Percentiles rank a stretch among this genome's conserved stretches.
These are phyloP conservation scores for Pachysolen tannophilus DNA, from an alignment of 805 yeast species.

Conservation along the genomic window DNA sequence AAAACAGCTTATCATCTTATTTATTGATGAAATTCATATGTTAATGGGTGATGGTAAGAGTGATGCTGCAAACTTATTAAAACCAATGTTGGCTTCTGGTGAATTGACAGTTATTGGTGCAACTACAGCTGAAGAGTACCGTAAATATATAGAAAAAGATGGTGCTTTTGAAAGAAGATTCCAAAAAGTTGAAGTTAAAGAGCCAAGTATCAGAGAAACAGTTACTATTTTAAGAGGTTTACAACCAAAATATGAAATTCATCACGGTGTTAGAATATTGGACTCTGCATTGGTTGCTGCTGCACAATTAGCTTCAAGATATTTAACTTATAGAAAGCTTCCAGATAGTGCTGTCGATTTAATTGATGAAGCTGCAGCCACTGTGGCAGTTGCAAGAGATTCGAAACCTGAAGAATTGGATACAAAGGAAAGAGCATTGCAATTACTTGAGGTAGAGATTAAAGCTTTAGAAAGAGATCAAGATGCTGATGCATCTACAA, in stretches of 20 bases:
- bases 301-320: slow-evolving; percentile 89
- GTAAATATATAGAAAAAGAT: slow-evolving; percentile 88
- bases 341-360: slow-evolving; percentile 97
- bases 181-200: slow-evolving; percentile 94
- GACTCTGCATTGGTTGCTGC: slow-evolving; percentile 93
- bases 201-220: slow-evolving; percentile 87
- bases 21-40: slow-evolving; percentile 98
- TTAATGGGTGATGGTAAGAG: slow-evolving; percentile 98
- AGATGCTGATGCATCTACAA: slow-evolving; percentile 74
- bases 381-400: slow-evolving; percentile 97
- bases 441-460: slow-evolving; percentile 89
- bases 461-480: slow-evolving; percentile 95
- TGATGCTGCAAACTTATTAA: slow-evolving; percentile 93
- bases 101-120: slow-evolving; percentile 97
- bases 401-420: slow-evolving; percentile 97
- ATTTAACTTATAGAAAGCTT: slow-evolving; percentile 87
- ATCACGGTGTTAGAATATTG: slow-evolving; percentile 93
- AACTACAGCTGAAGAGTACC: slow-evolving; percentile 90
- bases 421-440: slow-evolving; percentile 85
- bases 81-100: slow-evolving; percentile 97
- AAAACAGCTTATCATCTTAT: slow-evolving; percentile 75
- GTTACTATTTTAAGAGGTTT: slow-evolving; percentile 94
- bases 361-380: slow-evolving; percentile 93
- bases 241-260: slow-evolving; percentile 92
- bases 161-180: slow-evolving; percentile 99